Evolutionary conservation across 768 basidiomycete species (phyloP), one percentile per base, ranked within the genome.

Genomic region (Serendipita sp.): DNA sequence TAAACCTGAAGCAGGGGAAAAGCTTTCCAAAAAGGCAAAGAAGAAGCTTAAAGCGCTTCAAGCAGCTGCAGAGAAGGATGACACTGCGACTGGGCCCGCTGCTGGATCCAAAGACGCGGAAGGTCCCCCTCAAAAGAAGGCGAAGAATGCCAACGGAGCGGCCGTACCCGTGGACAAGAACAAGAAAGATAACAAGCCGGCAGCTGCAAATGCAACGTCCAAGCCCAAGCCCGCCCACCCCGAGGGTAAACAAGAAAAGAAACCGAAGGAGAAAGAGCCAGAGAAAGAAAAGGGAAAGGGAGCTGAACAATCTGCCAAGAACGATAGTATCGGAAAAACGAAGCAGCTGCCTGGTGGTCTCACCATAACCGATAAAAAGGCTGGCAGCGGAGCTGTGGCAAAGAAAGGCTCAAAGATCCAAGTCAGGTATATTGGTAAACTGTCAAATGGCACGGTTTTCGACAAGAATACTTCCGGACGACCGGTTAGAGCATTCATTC

Each of bases 401-500:
- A 96, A 94, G 78, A 81, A 83, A 62, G 94, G 94, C 16, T 83
- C 86, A 74, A 84, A 76, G 44, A 79, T 96, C 56, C 77, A 76
- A 61, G 89, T 98, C 86, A 79, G 95, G 63, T 98, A 97, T 74
- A 85, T 98, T 68, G 95, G 95, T 67, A 95, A 93, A 76, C 77
- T 96, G 44, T 72, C 75, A 60, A 82, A 84, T 65, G 88, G 86
- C 67, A 85, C 82, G 67, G 66, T 83, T 20, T 92, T 92, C 67
- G 90, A 93, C 74, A 76, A 79, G 67, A 92, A 92, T 72, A 81
- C 77, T 66, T 86, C 83, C 72, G 94, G 94, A 67, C 86, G 86
- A 68, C 90, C 92, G 26, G 89, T 95, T 70, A 69, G 85, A 71
- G 70, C 67, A 69, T 38, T 41, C 67, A 51, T 24, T 70, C 3